Percentiles rank a stretch among this genome's conserved stretches.
Evolutionary conservation across 192 early-diverging fungal genomes (phyloP).

Genomic region (Coemansia asiatica): DNA sequence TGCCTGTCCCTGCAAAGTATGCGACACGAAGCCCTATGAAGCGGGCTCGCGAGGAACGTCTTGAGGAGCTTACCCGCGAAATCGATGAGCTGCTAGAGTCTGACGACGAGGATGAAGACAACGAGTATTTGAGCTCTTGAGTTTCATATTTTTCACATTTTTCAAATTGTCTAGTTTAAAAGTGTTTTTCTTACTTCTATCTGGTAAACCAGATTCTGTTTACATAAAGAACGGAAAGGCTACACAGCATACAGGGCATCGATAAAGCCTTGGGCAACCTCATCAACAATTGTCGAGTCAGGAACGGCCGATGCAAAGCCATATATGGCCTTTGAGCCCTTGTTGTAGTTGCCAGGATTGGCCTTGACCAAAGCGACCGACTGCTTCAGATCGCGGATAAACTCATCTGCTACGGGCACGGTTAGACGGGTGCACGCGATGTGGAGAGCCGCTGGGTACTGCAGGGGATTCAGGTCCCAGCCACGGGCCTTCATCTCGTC

Average conservation of each 20-base stretch:
- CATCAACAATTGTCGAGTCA: constrained; percentile 79
- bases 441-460: constrained; percentile 86
- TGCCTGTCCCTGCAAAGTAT: constrained; percentile 23
- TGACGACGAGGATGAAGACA: constrained; percentile 17
- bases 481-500: constrained; percentile 78
- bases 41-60: constrained; percentile 29
- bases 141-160: background rate
- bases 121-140: background rate
- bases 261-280: constrained; percentile 84
- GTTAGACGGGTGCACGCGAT: constrained; percentile 87
- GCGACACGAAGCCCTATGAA: constrained; percentile 38
- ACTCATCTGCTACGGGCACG: constrained; percentile 64
- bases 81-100: constrained; percentile 50
- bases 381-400: constrained; percentile 77
- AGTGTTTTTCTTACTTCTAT: background rate
- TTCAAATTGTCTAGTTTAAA: constrained; percentile 2
- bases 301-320: constrained; percentile 89
- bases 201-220: no score
- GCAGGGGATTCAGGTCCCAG: constrained; percentile 87
- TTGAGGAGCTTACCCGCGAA: constrained; percentile 51
- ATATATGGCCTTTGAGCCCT: constrained; percentile 86
- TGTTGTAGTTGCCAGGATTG: constrained; percentile 66
- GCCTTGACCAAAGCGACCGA: constrained; percentile 67
- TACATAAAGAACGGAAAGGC: no score
- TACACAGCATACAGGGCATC: constrained; percentile 78